A percentile compares a stretch with the other conserved stretches of the same genome.
Conservation (phyloP, 2,329 filamentous ascomycete genomes). For the Pseudogymnoascus sp. region DNA sequence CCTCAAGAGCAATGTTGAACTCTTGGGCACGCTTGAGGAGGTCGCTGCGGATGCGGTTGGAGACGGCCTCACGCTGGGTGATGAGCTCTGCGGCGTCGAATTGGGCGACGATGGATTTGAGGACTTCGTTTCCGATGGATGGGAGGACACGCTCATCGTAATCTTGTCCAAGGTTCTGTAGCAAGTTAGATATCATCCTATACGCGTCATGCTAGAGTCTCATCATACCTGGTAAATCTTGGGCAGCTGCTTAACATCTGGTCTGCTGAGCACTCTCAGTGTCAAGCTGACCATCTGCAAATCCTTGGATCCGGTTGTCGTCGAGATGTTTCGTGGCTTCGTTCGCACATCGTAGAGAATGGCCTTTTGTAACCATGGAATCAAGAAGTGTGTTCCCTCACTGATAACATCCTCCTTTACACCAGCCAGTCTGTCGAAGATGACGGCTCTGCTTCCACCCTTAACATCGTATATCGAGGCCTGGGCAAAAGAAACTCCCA, state of each 20-base stretch:
- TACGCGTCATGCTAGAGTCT: not conserved
- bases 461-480: conserved; percentile 94
- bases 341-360: conserved; percentile 97
- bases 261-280: conserved; percentile 86
- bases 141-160: conserved; percentile 98
- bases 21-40: conserved; percentile 87
- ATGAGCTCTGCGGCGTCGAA: conserved; percentile 99
- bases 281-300: conserved; percentile 99
- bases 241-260: conserved; percentile 84
- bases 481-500: conserved; percentile 62
- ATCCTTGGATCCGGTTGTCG: conserved; percentile 97
- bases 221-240: conserved; percentile 91
- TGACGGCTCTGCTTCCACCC: conserved; percentile 89
- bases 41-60: conserved; percentile 86
- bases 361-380: conserved; percentile 91
- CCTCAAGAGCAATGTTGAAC: conserved; percentile 98
- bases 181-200: not conserved
- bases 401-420: conserved; percentile 90
- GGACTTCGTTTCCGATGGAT: conserved; percentile 98
- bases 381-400: conserved; percentile 93
- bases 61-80: conserved; percentile 96
- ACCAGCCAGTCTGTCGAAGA: conserved; percentile 89
- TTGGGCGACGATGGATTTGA: conserved; percentile 96
- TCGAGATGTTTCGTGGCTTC: conserved; percentile 94
- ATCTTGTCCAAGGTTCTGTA: conserved; percentile 88